Base-by-base conservation (phyloP, 2,329 filamentous ascomycete species). In the Geosmithia flava region DNA sequence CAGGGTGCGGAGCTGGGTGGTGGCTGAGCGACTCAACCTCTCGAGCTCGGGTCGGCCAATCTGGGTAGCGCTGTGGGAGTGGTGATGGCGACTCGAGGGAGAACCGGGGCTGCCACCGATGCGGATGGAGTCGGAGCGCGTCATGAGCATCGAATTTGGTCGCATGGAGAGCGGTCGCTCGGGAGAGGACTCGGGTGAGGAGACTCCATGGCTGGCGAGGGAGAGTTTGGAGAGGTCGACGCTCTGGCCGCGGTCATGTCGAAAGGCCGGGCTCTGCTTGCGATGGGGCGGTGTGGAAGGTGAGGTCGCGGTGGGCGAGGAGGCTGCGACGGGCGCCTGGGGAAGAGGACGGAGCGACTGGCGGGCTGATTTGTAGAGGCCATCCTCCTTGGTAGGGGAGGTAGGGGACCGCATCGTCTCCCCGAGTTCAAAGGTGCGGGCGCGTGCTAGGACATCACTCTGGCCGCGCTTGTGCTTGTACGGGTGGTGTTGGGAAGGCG, bases 21-120 rank as follows among this genome's bases (percentile, higher is more conserved):
- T 97, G 0, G 91, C 86, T 0, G 93, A 97, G 56, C 87, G 87
- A 50, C 91, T 85, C 17, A 98, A 73, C 33, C 80, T 83, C 61
- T 89, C 79, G 11, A 97, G 72, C 53, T 96, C 89, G 2, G 87
- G 83, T 0, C 78, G 72, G 7, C 72, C 75, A 16, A 89, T 68
- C 55, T 58, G 65, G 50, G 62, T 66, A 59, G 57, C 37, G 42
- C 47, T 50, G 16, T 68, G 50, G 66, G 59, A 20, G 67, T 46
- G 44, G 46, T 62, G 55, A 7, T 63, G 54, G 49, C 57, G 58
- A 27, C 57, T 58, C 46, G 58, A 61, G 13, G 55, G 58, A 13
- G 61, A 58, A 7, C 54, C 60, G 30, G 53, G 58, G 49, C 56
- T 66, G 23, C 61, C 62, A 44, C 56, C 62, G 27, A 56, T 60